Evolutionary conservation across 106 monocot genomes (phyloP).

Genomic region (Phalaenopsis aphrodite): DNA sequence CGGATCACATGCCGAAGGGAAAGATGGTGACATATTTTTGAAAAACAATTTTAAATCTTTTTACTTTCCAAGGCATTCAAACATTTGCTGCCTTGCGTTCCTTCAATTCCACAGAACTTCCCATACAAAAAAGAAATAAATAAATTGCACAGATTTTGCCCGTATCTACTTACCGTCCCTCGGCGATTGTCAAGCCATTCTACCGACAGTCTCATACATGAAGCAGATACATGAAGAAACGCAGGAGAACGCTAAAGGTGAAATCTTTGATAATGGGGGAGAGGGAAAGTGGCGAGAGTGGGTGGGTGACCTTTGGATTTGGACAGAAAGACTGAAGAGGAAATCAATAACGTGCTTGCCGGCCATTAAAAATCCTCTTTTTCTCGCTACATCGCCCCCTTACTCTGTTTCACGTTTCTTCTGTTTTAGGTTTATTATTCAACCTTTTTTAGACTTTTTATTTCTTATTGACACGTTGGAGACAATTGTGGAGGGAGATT

Average conservation of each 20-base stretch:
- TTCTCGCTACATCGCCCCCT: not conserved
- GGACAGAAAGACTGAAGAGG: slow-evolving; percentile 25
- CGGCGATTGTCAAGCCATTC: too few species aligned
- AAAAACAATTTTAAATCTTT: too few species aligned
- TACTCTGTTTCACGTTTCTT: not conserved
- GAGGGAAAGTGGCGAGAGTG: not conserved
- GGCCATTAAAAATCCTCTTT: slow-evolving; percentile 41
- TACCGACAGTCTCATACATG: too few species aligned
- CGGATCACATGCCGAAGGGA: too few species aligned
- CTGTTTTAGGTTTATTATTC: not conserved
- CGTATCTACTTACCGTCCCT: too few species aligned
- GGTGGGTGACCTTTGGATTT: slow-evolving; percentile 21
- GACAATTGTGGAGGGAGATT: not conserved
- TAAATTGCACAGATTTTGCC: too few species aligned
- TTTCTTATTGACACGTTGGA: not conserved
- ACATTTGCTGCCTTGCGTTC: too few species aligned
- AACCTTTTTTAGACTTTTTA: not conserved
- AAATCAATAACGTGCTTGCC: slow-evolving; percentile 84
- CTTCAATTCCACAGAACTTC: too few species aligned
- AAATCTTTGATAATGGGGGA: not conserved
- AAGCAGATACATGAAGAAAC: not conserved
- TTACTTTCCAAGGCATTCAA: too few species aligned
- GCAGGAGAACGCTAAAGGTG: not conserved
- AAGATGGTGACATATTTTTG: too few species aligned
- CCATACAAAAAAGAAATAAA: too few species aligned